Percentiles rank a stretch among this genome's conserved stretches.
Evolutionary conservation across 495 filamentous ascomycete genomes (phyloP).

Genomic region (Aspergillus hancockii): DNA sequence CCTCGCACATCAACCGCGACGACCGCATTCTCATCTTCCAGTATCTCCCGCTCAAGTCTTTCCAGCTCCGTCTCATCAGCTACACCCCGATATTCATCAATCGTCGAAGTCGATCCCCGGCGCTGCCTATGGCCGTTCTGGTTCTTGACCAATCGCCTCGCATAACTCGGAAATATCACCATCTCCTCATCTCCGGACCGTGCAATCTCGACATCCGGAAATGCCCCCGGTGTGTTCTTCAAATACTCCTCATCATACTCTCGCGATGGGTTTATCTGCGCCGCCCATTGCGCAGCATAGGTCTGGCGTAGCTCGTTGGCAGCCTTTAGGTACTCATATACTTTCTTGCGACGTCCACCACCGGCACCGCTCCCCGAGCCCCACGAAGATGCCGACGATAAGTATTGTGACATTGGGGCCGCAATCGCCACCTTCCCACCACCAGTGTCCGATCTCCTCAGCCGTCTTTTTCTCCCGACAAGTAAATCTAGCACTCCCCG

Average conservation of each 20-base stretch:
- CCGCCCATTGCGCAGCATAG: slow-evolving; percentile 61
- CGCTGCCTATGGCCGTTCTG: slow-evolving; percentile 19
- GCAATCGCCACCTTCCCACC: slow-evolving; percentile 28
- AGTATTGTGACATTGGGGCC: slow-evolving; percentile 43
- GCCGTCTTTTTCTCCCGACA: slow-evolving; percentile 46
- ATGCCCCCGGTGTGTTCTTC: slow-evolving; percentile 69
- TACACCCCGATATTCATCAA: slow-evolving; percentile 41
- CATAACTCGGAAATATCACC: slow-evolving; percentile 91
- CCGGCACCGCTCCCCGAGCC: slow-evolving; percentile 46
- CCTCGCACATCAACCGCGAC: slow-evolving; percentile 90
- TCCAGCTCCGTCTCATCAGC: slow-evolving; percentile 26
- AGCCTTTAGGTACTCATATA: slow-evolving; percentile 82
- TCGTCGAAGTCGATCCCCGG: slow-evolving; percentile 36
- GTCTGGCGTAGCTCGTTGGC: slow-evolving; percentile 89
- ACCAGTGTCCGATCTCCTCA: slow-evolving; percentile 28
- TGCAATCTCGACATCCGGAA: slow-evolving; percentile 78
- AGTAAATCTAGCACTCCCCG: slow-evolving; percentile 53
- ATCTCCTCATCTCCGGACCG: slow-evolving; percentile 85
- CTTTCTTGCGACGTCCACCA: slow-evolving; percentile 72
- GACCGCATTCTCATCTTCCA: slow-evolving; percentile 75
- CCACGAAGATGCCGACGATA: slow-evolving; percentile 28
- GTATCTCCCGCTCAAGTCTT: slow-evolving; percentile 64
- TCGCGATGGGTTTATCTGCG: slow-evolving; percentile 47
- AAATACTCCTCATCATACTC: slow-evolving; percentile 55
- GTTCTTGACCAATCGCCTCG: slow-evolving; percentile 57